Conservation (phyloP, 192 early-diverging fungal genomes). For the Backusella luteola region DNA sequence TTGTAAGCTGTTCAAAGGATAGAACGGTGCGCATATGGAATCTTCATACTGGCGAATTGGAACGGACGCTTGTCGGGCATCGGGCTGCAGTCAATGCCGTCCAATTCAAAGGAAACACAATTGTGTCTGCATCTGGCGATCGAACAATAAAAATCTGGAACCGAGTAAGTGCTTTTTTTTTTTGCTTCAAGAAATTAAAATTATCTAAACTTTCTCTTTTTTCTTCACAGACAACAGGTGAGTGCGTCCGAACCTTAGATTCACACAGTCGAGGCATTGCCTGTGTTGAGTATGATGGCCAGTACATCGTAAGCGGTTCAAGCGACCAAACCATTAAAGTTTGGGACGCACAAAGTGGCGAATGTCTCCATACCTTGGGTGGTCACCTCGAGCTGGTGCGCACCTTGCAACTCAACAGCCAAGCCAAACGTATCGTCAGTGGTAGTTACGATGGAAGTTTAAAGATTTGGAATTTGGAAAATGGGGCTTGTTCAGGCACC, state of each 20-base stretch:
- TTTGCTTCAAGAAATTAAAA: constrained; percentile 4
- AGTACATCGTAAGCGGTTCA: constrained; percentile 75
- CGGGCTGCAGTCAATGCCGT: constrained; percentile 83
- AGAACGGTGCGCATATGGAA: constrained; percentile 82
- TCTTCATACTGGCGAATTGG: constrained; percentile 52
- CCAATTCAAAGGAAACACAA: constrained; percentile 55
- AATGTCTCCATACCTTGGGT: constrained; percentile 43
- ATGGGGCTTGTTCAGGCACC: constrained; percentile 40
- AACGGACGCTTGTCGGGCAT: constrained; percentile 64
- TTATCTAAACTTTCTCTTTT: neutral
- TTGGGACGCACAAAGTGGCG: constrained; percentile 46
- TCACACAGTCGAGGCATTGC: constrained; percentile 82
- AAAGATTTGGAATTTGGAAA: constrained; percentile 82
- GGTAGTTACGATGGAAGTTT: constrained; percentile 88
- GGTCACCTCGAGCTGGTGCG: constrained; percentile 73
- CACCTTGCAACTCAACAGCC: constrained; percentile 64
- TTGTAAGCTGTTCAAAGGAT: constrained; percentile 87
- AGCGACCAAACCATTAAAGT: constrained; percentile 83
- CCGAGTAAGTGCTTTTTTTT: constrained; percentile 7
- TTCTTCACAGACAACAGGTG: constrained; percentile 47
- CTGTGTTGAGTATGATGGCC: constrained; percentile 86
- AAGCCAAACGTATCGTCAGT: constrained; percentile 64
- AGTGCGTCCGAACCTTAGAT: constrained; percentile 67
- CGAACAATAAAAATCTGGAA: constrained; percentile 85
- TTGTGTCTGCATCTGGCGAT: constrained; percentile 78